Base-by-base conservation (phyloP, 345 rosid species). In the Camelina sativa region DNA sequence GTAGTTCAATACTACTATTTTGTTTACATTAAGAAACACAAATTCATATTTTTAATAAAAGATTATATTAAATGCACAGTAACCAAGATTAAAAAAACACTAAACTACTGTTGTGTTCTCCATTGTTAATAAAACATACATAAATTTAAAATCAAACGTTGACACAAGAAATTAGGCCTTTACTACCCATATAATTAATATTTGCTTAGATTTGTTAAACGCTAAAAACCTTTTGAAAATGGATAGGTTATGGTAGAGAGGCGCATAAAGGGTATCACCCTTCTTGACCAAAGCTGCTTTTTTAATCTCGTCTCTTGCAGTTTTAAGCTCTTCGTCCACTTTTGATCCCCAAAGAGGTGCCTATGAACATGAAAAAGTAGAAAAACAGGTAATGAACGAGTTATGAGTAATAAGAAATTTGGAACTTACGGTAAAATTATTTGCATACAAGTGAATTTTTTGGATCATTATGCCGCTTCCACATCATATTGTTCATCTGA, bases 241-340 rank as follows among this genome's bases (percentile, higher is more conserved):
- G 68, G 97, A 92, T 70, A 86, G 46, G 40, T 88, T 92, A 32
- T 80, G 82, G 80, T 82, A 90, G 40, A 88, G 82, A 77, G 92
- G 88, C 32, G 89, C 83, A 11, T 86, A 82, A 62, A 92, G 89
- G 23, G 35, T 68, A 4, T 71, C 74, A 75, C 84, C 83, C 72
- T 82, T 78, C 67, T 75, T 62, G 69, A 73, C 16, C 10, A 73
- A 32, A 11, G 82, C 79, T 1, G 92, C 84, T 69, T 76, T 83
- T 77, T 67, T 71, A 61, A 92, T 87, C 77, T 84, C 76, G 46
- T 79, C 75, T 86, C 85, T 88, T 53, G 85, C 86, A 65, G 25
- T 37, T 46, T 47, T 48, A 20, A 92, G 78, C 79, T 89, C 86
- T 74, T 71, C 79, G 71, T 88, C 89, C 50, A 80, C 92, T 23